Evolutionary conservation across 768 basidiomycete genomes (phyloP).

Genomic region (Pluteus cervinus): DNA sequence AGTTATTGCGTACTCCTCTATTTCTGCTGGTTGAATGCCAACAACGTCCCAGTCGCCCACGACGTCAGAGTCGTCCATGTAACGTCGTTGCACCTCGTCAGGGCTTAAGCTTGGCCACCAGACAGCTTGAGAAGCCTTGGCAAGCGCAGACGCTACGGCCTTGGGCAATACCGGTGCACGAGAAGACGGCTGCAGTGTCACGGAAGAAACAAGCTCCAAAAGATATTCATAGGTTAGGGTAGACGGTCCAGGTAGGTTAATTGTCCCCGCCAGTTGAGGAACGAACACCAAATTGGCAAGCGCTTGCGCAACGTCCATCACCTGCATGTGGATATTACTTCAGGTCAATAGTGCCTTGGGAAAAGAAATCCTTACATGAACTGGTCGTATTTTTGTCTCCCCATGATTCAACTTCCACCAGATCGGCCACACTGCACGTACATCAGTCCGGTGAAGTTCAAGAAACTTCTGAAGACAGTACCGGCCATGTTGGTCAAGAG

Average conservation of each 20-base stretch:
- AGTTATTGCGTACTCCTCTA: conserved; percentile 83
- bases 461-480: conserved; percentile 31
- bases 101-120: conserved; percentile 95
- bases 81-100: conserved; percentile 87
- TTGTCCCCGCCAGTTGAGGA: conserved; percentile 56
- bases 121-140: conserved; percentile 53
- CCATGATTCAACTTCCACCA: conserved; percentile 93
- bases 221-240: conserved; percentile 80
- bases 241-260: conserved; percentile 85
- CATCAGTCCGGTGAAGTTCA: no score
- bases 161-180: conserved; percentile 75
- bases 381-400: conserved; percentile 82
- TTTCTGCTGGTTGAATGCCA: conserved; percentile 73
- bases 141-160: conserved; percentile 53
- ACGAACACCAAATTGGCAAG: conserved; percentile 69
- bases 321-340: conserved; percentile 37
- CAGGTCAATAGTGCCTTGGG: conserved; percentile 5
- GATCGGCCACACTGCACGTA: conserved; percentile 73
- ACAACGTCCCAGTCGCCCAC: conserved; percentile 81
- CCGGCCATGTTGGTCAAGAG: conserved; percentile 88
- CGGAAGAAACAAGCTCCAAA: conserved; percentile 67
- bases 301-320: conserved; percentile 91
- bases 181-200: conserved; percentile 74
- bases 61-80: conserved; percentile 71
- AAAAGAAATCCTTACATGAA: conserved; percentile 61